Evolutionary conservation across 1,139 yeast genomes (phyloP), one percentile per base, ranked within the genome.

Genomic region (Blastobotrys raffinosifermentans): DNA sequence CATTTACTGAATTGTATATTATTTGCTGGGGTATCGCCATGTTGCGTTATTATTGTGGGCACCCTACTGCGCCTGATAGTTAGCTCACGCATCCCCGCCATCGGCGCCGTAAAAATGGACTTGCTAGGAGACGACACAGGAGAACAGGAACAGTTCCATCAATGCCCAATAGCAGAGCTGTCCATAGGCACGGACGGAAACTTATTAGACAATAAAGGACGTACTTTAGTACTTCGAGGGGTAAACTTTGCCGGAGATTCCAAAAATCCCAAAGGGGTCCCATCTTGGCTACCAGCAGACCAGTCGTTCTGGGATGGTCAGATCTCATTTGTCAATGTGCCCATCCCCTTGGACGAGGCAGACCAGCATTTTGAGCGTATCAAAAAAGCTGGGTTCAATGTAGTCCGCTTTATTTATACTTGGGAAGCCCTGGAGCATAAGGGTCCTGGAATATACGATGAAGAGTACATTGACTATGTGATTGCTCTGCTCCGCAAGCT

Each of bases 351-450:
- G 19, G 76, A 69, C 9, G 89, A 84, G 29, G 89, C 91, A 0
- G 77, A 68, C 41, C 66, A 57, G 43, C 96, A 87, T 57, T 67
- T 84, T 35, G 61, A 55, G 18, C 63, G 94, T 42, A 72, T 87
- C 49, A 80, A 80, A 51, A 68, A 77, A 9, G 73, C 89, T 72
- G 96, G 96, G 1, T 85, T 73, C 60, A 87, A 86, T 55, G 72
- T 81, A 8, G 69, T 87, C 16, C 62, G 96, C 41, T 82, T 77
- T 55, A 64, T 85, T 15, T 66, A 83, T 34, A 81, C 94, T 0
- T 87, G 96, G 96, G 96, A 87, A 54, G 93, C 96, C 0, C 54
- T 87, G 15, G 96, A 87, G 54, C 96, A 86, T 48, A 66, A 62
- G 33, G 95, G 94, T 0, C 96, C 96, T 1, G 93, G 84, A 0